Evolutionary conservation across 2,329 filamentous ascomycete genomes (phyloP), one percentile per base, ranked within the genome.

Genomic region (Pseudogymnoascus sp.): DNA sequence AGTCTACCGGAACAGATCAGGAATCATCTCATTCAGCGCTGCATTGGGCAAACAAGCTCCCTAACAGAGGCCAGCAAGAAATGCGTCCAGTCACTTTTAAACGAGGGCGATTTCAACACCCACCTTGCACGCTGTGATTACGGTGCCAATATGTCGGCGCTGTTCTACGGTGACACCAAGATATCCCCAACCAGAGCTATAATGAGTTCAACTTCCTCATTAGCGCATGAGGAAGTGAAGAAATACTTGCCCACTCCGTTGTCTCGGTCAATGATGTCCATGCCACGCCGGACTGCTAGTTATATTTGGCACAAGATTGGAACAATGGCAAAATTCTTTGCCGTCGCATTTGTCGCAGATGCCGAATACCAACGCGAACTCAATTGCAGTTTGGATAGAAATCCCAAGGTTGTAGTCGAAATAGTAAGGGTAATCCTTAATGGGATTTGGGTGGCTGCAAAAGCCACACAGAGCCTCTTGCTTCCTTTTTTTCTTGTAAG

Each of bases 361-460:
- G 76, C 79, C 0, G 80, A 83, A 65, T 81, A 79, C 64, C 77
- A 82, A 65, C 72, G 79, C 64, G 80, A 83, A 62, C 72, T 82
- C 52, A 74, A 78, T 63, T 77, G 78, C 67, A 75, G 78, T 59
- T 73, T 80, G 60, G 69, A 70, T 49, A 61, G 66, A 18, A 74
- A 75, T 18, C 40, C 23, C 74, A 74, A 23, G 21, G 11, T 65
- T 64, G 3, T 55, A 75, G 21, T 58, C 80, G 9, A 73, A 73
- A 4, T 71, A 72, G 18, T 76, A 76, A 8, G 67, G 70, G 3
- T 75, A 73, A 0, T 76, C 78, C 59, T n/a, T 76, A 6, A 68
- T 80, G n/a, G 75, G 59, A 61, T 81, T 7, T 83, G 80, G 80
- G 75, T 77, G 5, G 82, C 80, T 67, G 74, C 75, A 38, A 78